Evolutionary conservation across 371 early-diverging fungal species (phyloP).

Genomic region (Sporodiniella umbellata): DNA sequence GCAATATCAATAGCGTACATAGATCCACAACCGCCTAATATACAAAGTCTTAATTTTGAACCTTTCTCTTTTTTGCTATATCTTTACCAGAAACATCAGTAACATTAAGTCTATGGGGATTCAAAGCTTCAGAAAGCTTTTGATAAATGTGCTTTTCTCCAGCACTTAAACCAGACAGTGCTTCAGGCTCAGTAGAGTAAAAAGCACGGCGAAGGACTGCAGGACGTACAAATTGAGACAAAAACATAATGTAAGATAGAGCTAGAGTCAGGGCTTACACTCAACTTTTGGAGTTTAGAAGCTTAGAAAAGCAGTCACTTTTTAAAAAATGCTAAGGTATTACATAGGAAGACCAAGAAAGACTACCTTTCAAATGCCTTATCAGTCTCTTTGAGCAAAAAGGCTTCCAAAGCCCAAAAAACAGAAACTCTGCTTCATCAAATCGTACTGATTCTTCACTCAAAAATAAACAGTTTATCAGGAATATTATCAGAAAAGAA

Average conservation of each 20-base stretch:
- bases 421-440: too few relatives aligned
- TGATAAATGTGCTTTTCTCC: conserved; percentile 75
- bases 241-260: conserved; percentile 24
- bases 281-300: too few relatives aligned
- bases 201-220: conserved; percentile 18
- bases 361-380: too few relatives aligned
- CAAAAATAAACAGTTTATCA: too few relatives aligned
- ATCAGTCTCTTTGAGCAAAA: too few relatives aligned
- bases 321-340: too few relatives aligned
- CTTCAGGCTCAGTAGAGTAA: conserved; percentile 20
- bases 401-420: too few relatives aligned
- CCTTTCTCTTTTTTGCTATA: background rate
- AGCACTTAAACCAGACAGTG: conserved; percentile 29
- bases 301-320: too few relatives aligned
- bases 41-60: background rate
- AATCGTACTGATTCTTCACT: too few relatives aligned
- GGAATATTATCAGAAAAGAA: too few relatives aligned
- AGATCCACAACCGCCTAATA: conserved; percentile 87
- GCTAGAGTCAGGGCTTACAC: too few relatives aligned
- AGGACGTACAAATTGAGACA: conserved; percentile 14
- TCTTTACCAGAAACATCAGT: conserved; percentile 75
- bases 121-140: conserved; percentile 66
- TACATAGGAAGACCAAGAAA: too few relatives aligned
- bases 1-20: conserved; percentile 91
- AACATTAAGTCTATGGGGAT: conserved; percentile 74